A percentile compares a stretch with the other conserved stretches of the same genome.
These are phyloP conservation scores for Westerdykella ornata DNA, from an alignment of 2,329 filamentous ascomycete species.

Conservation along the genomic window DNA sequence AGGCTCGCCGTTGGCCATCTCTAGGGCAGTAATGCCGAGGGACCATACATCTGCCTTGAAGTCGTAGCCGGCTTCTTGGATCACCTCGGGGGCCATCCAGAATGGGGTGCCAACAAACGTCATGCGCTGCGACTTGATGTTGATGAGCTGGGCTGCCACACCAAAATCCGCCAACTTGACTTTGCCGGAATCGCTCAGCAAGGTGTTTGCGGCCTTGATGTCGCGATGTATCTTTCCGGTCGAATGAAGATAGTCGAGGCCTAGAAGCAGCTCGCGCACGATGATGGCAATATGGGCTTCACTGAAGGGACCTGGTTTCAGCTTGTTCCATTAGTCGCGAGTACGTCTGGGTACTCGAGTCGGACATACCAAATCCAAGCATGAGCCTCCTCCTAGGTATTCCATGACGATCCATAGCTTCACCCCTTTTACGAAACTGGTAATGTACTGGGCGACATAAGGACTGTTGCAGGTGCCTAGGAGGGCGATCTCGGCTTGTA, in stretches of 20 bases:
- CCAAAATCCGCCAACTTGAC: constrained; percentile 95
- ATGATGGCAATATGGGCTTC: constrained; percentile 91
- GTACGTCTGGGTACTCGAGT: neutral
- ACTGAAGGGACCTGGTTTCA: constrained; percentile 83
- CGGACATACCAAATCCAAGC: constrained; percentile 71
- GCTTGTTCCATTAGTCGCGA: constrained; percentile 44
- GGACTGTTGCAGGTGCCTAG: constrained; percentile 91
- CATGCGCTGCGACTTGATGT: constrained; percentile 95
- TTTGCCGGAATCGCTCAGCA: constrained; percentile 82
- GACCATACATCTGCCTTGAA: constrained; percentile 99
- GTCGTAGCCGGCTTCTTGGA: constrained; percentile 95
- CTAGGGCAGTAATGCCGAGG: constrained; percentile 86
- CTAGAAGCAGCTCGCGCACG: constrained; percentile 81
- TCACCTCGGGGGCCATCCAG: constrained; percentile 99
- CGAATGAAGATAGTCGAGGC: constrained; percentile 85
- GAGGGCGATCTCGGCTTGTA: constrained; percentile 93
- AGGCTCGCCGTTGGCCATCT: constrained; percentile 84
- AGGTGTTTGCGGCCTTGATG: constrained; percentile 95
- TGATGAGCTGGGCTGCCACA: constrained; percentile 90
- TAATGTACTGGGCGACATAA: constrained; percentile 93
- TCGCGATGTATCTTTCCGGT: constrained; percentile 96
- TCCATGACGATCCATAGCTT: constrained; percentile 99
- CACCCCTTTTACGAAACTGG: constrained; percentile 89
- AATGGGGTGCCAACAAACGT: constrained; percentile 97
- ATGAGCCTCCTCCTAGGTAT: constrained; percentile 89